Percentiles rank a stretch among this genome's conserved stretches.
phyloP scores from a whole-genome alignment of 208 protist genomes.

The Herpetomonas tarakana region DNA sequence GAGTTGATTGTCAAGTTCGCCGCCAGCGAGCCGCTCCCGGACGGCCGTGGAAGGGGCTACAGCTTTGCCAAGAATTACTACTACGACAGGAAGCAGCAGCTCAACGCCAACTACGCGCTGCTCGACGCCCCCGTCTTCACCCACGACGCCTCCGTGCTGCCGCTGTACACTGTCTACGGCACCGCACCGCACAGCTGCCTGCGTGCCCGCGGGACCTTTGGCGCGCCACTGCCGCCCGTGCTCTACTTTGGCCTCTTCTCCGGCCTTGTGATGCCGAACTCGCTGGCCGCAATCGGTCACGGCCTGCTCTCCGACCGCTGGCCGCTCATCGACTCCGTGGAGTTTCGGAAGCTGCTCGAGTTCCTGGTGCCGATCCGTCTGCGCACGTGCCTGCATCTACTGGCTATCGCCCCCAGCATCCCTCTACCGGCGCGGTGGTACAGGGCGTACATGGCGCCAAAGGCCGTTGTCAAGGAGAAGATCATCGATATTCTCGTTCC shows the following conservation, averaged over 20 bases:
- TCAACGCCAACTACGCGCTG: constrained; percentile 15
- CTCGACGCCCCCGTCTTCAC: constrained; percentile 20
- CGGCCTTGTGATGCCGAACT: constrained; percentile 56
- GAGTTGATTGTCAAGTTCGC: not conserved
- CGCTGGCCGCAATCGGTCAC: constrained; percentile 56
- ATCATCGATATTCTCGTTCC: constrained; percentile 36
- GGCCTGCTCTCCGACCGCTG: constrained; percentile 66
- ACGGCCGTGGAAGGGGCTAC: constrained; percentile 3
- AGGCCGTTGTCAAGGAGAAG: constrained; percentile 25
- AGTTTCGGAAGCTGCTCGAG: constrained; percentile 69
- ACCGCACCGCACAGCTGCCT: constrained; percentile 18
- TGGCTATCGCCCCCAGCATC: constrained; percentile 17
- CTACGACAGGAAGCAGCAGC: not conserved
- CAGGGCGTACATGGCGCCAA: constrained; percentile 61
- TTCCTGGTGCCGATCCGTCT: constrained; percentile 71
- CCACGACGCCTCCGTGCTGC: constrained; percentile 27
- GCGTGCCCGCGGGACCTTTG: constrained; percentile 28
- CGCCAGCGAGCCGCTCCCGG: not conserved
- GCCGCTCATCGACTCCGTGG: constrained; percentile 77
- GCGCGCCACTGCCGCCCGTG: constrained; percentile 48
- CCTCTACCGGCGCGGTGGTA: constrained; percentile 14
- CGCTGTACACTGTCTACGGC: constrained; percentile 45
- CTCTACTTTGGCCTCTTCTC: constrained; percentile 71
- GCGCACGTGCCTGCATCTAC: constrained; percentile 72
- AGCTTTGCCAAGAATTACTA: constrained; percentile 6